Evolutionary conservation across 2,329 filamentous ascomycete genomes (phyloP).

Genomic region (Talaromyces sp.): DNA sequence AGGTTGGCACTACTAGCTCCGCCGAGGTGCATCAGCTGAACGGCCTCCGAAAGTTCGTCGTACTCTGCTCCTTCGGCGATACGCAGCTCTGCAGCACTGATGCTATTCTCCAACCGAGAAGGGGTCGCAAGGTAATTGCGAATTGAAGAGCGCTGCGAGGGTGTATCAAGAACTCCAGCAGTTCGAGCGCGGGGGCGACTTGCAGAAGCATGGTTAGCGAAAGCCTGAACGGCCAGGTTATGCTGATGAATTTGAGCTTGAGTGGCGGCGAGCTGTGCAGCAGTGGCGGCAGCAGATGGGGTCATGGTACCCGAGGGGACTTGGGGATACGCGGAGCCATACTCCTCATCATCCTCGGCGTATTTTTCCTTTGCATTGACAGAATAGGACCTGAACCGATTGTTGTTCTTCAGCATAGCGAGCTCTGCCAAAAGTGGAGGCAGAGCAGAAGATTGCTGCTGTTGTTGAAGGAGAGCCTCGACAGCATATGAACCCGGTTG

Average conservation of each 20-base stretch:
- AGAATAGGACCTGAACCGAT: slow-evolving; percentile 92
- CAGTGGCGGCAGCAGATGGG: slow-evolving; percentile 51
- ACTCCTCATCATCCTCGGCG: slow-evolving; percentile 79
- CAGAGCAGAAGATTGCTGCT: slow-evolving; percentile 41
- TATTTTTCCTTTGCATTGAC: slow-evolving; percentile 99
- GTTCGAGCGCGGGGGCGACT: slow-evolving; percentile 85
- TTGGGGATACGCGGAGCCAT: slow-evolving; percentile 54
- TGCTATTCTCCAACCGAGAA: slow-evolving; percentile 68
- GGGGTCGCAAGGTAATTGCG: slow-evolving; percentile 73
- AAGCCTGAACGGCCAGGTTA: slow-evolving; percentile 88
- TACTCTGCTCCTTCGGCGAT: slow-evolving; percentile 72
- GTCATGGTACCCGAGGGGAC: slow-evolving; percentile 57
- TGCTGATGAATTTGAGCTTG: slow-evolving; percentile 75
- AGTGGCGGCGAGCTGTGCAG: slow-evolving; percentile 56
- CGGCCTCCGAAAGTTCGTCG: slow-evolving; percentile 73
- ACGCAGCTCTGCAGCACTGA: slow-evolving; percentile 69
- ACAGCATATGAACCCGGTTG: slow-evolving; percentile 62
- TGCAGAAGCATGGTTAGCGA: slow-evolving; percentile 74
- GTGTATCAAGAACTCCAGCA: slow-evolving; percentile 82
- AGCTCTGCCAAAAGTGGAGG: slow-evolving; percentile 69
- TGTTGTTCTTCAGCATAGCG: slow-evolving; percentile 71
- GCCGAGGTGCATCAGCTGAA: slow-evolving; percentile 69
- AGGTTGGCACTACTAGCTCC: slow-evolving; percentile 43
- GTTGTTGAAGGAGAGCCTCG: slow-evolving; percentile 45
- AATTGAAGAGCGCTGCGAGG: slow-evolving; percentile 57